Evolutionary conservation across 1,139 yeast genomes (phyloP).

Genomic region (Tardiomyces digboiensis): DNA sequence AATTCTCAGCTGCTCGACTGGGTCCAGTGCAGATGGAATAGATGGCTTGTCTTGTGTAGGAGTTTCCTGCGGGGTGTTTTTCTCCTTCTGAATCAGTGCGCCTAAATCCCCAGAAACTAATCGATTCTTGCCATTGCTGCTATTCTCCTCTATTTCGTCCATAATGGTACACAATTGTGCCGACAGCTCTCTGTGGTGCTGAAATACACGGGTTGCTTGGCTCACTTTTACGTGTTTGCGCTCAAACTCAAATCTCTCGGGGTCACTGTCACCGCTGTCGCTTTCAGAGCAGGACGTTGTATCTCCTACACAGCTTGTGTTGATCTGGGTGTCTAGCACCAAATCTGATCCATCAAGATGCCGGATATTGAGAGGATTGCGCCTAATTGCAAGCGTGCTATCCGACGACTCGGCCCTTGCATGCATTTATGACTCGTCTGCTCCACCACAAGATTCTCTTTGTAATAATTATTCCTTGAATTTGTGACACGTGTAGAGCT

Average conservation of each 20-base stretch:
- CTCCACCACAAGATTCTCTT: background rate
- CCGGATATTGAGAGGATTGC: conserved; percentile 18
- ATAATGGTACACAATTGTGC: background rate
- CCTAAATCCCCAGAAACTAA: background rate
- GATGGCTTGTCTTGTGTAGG: background rate
- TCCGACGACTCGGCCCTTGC: conserved; percentile 15
- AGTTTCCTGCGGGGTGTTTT: background rate
- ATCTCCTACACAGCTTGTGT: background rate
- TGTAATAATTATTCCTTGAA: no score
- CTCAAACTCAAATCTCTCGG: background rate
- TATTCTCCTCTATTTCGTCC: background rate
- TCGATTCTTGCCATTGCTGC: background rate
- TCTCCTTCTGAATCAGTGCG: background rate
- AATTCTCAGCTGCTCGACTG: background rate
- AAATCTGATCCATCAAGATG: conserved; percentile 24
- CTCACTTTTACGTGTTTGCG: background rate
- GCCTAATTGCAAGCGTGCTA: conserved; percentile 12
- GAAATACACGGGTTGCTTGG: background rate
- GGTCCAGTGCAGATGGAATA: background rate
- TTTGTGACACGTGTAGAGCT: no score
- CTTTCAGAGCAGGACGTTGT: background rate
- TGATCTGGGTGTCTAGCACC: conserved; percentile 6
- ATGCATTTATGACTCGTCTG: conserved; percentile 7
- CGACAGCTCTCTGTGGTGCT: background rate
- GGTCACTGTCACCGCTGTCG: background rate